A percentile compares a stretch with the other conserved stretches of the same genome.
Evolutionary conservation across 306 rosid genomes (phyloP).

Genomic region (Pueraria montana): DNA sequence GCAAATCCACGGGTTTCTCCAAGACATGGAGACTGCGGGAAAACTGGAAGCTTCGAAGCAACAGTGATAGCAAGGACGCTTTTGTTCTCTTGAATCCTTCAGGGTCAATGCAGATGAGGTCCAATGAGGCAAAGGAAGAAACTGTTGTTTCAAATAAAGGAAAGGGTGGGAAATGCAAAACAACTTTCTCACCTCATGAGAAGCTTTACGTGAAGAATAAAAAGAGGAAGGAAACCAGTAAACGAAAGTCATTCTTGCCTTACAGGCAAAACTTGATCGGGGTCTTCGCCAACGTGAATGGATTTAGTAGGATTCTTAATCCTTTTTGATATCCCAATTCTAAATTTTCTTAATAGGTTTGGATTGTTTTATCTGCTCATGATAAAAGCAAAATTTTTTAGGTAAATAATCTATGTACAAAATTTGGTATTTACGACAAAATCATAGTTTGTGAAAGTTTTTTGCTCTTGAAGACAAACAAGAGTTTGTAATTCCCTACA

Average conservation of each 20-base stretch:
- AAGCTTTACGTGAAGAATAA: conserved; percentile 58
- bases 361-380: neutral
- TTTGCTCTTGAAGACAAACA: no score
- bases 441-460: no score
- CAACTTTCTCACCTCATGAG: conserved; percentile 62
- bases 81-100: neutral
- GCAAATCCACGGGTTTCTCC: neutral
- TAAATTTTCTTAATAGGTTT: neutral
- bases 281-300: conserved; percentile 55
- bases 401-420: no score
- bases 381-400: neutral
- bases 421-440: no score
- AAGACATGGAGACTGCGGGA: neutral
- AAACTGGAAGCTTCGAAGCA: conserved; percentile 31
- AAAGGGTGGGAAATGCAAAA: neutral
- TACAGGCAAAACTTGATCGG: no score
- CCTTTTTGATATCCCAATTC: neutral
- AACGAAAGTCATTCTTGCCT: no score
- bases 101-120: neutral
- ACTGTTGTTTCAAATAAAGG: neutral
- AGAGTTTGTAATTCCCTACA: no score
- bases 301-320: conserved; percentile 42
- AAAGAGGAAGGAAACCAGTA: conserved; percentile 58
- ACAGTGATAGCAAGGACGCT: neutral
- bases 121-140: conserved; percentile 57